Conservation (phyloP, 331 rosid genomes). For the Erythrophleum ivorense region DNA sequence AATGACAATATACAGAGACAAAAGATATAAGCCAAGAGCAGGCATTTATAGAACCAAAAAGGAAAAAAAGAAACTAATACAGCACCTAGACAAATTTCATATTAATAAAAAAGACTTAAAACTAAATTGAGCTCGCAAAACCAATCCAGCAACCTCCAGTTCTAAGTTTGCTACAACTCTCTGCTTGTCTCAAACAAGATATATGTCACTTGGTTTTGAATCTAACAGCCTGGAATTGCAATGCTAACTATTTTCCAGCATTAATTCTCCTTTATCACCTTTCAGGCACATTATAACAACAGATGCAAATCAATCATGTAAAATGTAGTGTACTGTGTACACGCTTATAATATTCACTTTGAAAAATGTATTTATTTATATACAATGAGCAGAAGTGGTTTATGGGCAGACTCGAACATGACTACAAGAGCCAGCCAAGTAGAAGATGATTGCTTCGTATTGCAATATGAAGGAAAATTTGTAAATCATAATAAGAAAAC, state of each 20-base stretch:
- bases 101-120: background rate
- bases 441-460: conserved; percentile 4
- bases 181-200: background rate
- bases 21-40: conserved; percentile 14
- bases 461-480: conserved; percentile 8
- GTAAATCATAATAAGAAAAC: background rate
- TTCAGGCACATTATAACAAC: background rate
- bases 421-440: background rate
- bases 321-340: background rate
- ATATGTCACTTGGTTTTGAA: conserved; percentile 3
- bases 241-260: background rate
- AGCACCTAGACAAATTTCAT: background rate
- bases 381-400: background rate
- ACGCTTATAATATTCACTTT: background rate
- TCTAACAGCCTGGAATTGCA: conserved; percentile 6
- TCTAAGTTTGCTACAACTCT: background rate
- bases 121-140: background rate
- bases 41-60: background rate
- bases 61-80: background rate
- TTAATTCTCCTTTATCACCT: background rate
- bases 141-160: background rate
- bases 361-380: background rate
- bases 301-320: background rate
- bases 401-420: background rate
- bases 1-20: conserved; percentile 4